phyloP scores from a whole-genome alignment of 331 rosid species.

The Telfairia occidentalis region DNA sequence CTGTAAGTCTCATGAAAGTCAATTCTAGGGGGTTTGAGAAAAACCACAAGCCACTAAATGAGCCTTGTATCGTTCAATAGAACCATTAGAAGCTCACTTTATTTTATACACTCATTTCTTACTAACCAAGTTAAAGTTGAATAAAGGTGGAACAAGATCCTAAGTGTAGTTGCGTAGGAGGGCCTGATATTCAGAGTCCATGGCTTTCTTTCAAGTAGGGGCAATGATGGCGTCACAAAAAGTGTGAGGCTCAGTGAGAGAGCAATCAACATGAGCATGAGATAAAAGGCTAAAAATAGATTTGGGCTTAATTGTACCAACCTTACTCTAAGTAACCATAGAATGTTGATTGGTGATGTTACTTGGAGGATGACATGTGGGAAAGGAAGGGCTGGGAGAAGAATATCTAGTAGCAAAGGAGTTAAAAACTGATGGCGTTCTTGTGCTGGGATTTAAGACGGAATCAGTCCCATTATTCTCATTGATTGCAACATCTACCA shows the following conservation, averaged over 20 bases:
- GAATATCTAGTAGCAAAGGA: too few species aligned
- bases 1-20: not conserved
- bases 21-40: not conserved
- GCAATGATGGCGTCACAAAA: rapidly evolving
- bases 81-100: rapidly evolving
- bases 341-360: rapidly evolving
- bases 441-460: too few species aligned
- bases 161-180: not conserved
- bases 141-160: not conserved
- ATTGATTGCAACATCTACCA: too few species aligned
- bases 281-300: not conserved
- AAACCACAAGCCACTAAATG: not conserved
- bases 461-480: too few species aligned
- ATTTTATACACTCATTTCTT: not conserved
- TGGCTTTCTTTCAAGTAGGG: not conserved
- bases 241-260: rapidly evolving
- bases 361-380: too few species aligned
- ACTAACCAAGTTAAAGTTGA: not conserved
- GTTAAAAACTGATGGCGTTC: too few species aligned
- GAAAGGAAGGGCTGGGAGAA: too few species aligned
- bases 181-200: not conserved
- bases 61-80: not conserved
- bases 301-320: not conserved
- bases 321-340: not conserved
- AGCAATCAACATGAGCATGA: not conserved